Conservation (phyloP, 805 yeast genomes). For the Saturnispora mendoncae region DNA sequence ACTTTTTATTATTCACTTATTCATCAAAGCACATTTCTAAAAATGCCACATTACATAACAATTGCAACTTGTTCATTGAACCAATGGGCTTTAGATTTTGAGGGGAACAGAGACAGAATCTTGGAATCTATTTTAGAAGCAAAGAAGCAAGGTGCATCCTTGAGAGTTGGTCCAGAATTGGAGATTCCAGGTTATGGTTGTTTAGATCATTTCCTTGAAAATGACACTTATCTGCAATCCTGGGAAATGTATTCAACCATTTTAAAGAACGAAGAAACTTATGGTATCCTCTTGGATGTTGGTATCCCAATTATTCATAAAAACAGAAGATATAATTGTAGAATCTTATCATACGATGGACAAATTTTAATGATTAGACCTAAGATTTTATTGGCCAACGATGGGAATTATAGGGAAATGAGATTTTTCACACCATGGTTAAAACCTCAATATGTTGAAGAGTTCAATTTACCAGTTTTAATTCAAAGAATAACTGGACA, state of each 20-base stretch:
- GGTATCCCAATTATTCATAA: slow-evolving; percentile 93
- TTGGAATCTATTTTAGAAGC: slow-evolving; percentile 72
- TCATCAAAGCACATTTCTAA: background rate
- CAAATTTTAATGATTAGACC: slow-evolving; percentile 82
- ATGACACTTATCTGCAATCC: slow-evolving; percentile 78
- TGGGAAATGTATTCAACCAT: slow-evolving; percentile 93
- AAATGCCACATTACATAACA: slow-evolving; percentile 82
- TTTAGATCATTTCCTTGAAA: slow-evolving; percentile 86
- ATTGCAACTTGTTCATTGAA: slow-evolving; percentile 90
- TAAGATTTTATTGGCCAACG: slow-evolving; percentile 87
- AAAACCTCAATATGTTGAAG: slow-evolving; percentile 67
- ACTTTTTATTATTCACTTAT: background rate
- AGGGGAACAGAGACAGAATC: slow-evolving; percentile 91
- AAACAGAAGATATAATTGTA: slow-evolving; percentile 83
- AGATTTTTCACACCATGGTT: slow-evolving; percentile 94
- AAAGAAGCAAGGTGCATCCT: slow-evolving; percentile 60
- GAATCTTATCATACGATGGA: slow-evolving; percentile 74
- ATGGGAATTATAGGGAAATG: slow-evolving; percentile 98
- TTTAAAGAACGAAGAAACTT: slow-evolving; percentile 54
- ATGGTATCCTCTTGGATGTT: slow-evolving; percentile 74
- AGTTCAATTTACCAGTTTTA: slow-evolving; percentile 58
- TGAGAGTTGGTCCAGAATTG: slow-evolving; percentile 95
- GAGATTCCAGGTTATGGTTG: slow-evolving; percentile 95
- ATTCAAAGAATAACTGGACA: slow-evolving; percentile 65
- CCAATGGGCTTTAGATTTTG: slow-evolving; percentile 98